Percentiles rank a stretch among this genome's conserved stretches.
Conservation (phyloP, 805 yeast species). For the Sugiyamaella chiloensis region DNA sequence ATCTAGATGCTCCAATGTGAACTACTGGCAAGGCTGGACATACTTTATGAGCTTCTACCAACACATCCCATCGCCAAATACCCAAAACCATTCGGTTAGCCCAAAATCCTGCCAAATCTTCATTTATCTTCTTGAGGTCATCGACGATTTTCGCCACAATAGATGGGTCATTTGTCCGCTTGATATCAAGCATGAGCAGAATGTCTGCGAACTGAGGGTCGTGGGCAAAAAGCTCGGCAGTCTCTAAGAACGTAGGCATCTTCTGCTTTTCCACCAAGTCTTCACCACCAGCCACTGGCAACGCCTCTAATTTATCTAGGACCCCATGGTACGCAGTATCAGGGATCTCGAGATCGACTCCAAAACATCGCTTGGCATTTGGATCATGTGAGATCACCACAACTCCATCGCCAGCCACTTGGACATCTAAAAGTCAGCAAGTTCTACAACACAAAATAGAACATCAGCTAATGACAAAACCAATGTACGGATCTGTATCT, state of each 20-base stretch:
- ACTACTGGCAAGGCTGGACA: conserved; percentile 35
- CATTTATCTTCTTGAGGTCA: conserved; percentile 36
- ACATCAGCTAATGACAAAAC: too few species aligned
- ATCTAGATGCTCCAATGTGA: conserved; percentile 38
- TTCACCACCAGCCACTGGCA: conserved; percentile 1
- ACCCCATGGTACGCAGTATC: conserved; percentile 37
- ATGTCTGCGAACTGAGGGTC: conserved; percentile 32
- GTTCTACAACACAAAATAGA: background rate
- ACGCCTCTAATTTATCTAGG: conserved; percentile 34
- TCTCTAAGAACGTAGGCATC: conserved; percentile 43
- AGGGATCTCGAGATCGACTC: conserved; percentile 37
- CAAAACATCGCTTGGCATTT: conserved; percentile 48
- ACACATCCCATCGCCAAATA: conserved; percentile 50
- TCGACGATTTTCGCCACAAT: conserved; percentile 41
- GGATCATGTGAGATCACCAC: conserved; percentile 56
- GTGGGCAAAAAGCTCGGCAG: conserved; percentile 39
- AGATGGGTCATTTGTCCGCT: conserved; percentile 44
- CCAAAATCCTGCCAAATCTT: conserved; percentile 45
- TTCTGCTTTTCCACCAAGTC: conserved; percentile 32
- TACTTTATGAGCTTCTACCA: conserved; percentile 40
- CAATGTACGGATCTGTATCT: too few species aligned
- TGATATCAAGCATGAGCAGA: conserved; percentile 50
- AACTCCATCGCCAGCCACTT: conserved; percentile 50
- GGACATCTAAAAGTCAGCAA: conserved; percentile 40
- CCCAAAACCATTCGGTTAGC: conserved; percentile 47